These are phyloP conservation scores for Picochlorum sp. DNA, from an alignment of 139 green algal genomes.

Conservation along the genomic window DNA sequence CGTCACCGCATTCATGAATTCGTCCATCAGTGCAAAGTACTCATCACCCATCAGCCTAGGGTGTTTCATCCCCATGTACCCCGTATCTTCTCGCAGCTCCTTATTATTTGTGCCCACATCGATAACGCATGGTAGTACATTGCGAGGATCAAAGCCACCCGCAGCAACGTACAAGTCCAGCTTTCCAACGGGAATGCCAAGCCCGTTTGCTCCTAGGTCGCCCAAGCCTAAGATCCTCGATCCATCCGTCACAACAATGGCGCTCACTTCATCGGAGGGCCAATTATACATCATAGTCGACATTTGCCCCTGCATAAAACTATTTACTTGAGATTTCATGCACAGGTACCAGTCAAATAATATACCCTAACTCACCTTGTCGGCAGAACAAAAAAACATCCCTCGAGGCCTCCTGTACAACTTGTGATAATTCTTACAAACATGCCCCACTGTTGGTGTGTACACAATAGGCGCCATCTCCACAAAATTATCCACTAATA, in stretches of 20 bases:
- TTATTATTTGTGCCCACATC: slow-evolving; percentile 85
- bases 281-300: slow-evolving; percentile 56
- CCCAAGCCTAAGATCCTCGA: slow-evolving; percentile 72
- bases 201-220: slow-evolving; percentile 70
- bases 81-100: slow-evolving; percentile 44
- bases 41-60: slow-evolving; percentile 54
- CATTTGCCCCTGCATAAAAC: slow-evolving; percentile 48
- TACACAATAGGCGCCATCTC: slow-evolving; percentile 82
- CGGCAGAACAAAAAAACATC: slow-evolving; percentile 83
- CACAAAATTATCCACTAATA: slow-evolving; percentile 53
- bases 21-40: slow-evolving; percentile 67
- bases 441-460: slow-evolving; percentile 63
- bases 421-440: slow-evolving; percentile 52
- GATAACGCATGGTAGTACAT: slow-evolving; percentile 78
- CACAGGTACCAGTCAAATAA: too few species aligned
- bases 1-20: slow-evolving; percentile 61
- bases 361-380: slow-evolving; percentile 27
- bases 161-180: slow-evolving; percentile 90
- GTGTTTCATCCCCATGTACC: slow-evolving; percentile 62
- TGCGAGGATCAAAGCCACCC: slow-evolving; percentile 74
- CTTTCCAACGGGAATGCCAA: slow-evolving; percentile 81
- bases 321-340: too few species aligned
- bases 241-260: slow-evolving; percentile 70
- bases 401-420: slow-evolving; percentile 69
- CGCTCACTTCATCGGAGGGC: slow-evolving; percentile 47